Evolutionary conservation across 129 eudicot species (phyloP).

Genomic region (Smallanthus sonchifolius): DNA sequence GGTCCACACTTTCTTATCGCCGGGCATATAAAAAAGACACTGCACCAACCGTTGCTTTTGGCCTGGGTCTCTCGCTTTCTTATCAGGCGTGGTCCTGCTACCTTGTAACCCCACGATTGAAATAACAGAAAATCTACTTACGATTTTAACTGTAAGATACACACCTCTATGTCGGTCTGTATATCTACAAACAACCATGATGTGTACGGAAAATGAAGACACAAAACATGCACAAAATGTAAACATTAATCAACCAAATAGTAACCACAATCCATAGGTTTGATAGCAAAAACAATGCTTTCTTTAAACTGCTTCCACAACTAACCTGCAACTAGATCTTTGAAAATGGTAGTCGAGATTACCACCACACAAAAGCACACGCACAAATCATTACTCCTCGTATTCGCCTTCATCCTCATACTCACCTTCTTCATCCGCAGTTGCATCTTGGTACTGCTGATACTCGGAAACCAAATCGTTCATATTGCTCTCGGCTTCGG

Average conservation of each 20-base stretch:
- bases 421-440: conserved; percentile 49
- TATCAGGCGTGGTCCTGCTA: neutral
- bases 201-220: neutral
- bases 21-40: neutral
- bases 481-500: conserved; percentile 39
- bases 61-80: neutral
- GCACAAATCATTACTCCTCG: conserved; percentile 5
- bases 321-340: conserved; percentile 6
- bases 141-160: no score
- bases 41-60: neutral
- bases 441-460: conserved; percentile 78
- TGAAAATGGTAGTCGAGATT: conserved; percentile 36
- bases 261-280: neutral
- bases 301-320: conserved; percentile 1
- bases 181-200: neutral
- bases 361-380: conserved; percentile 32
- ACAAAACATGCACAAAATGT: neutral
- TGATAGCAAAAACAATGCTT: conserved; percentile 17
- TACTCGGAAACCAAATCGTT: conserved; percentile 66
- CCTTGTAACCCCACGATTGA: neutral
- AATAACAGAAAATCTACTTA: neutral
- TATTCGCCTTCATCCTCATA: conserved; percentile 53
- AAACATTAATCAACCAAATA: neutral
- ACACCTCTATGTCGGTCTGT: no score
- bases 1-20: neutral